phyloP scores from a whole-genome alignment of 345 rosid genomes.

The Ailanthus altissimus region DNA sequence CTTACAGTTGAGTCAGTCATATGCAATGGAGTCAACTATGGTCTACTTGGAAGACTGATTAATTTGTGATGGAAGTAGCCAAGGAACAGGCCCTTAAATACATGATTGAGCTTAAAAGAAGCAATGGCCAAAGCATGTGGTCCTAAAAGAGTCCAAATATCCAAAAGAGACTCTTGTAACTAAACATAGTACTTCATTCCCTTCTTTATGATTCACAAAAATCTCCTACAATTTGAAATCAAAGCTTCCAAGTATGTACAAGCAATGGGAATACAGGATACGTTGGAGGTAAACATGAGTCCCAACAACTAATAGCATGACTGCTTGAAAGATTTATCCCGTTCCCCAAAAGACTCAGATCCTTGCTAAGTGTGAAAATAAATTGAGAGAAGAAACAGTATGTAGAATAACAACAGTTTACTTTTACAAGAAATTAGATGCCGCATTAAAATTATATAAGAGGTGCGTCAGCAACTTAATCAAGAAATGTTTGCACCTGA shows the following conservation, averaged over 20 bases:
- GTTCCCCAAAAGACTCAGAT: not conserved
- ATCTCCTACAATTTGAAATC: not conserved
- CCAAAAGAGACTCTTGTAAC: not conserved
- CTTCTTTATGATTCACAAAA: not conserved
- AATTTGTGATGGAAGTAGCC: not conserved
- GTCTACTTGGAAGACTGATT: not conserved
- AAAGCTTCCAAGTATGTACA: not conserved
- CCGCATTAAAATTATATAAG: not conserved
- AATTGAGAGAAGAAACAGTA: not conserved
- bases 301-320: not conserved
- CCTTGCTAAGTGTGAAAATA: not conserved
- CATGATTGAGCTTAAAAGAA: not conserved
- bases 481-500: constrained; percentile 52
- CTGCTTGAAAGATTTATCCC: not conserved
- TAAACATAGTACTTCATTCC: not conserved
- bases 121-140: not conserved
- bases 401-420: not conserved
- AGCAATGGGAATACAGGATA: not conserved
- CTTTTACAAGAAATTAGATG: constrained; percentile 11
- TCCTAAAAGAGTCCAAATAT: not conserved
- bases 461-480: not conserved
- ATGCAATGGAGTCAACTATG: not conserved
- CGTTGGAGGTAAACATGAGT: not conserved
- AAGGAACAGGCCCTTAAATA: not conserved
- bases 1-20: not conserved